These are phyloP conservation scores for Solanum medicagineum DNA, from an alignment of 257 asterid genomes.

Conservation along the genomic window DNA sequence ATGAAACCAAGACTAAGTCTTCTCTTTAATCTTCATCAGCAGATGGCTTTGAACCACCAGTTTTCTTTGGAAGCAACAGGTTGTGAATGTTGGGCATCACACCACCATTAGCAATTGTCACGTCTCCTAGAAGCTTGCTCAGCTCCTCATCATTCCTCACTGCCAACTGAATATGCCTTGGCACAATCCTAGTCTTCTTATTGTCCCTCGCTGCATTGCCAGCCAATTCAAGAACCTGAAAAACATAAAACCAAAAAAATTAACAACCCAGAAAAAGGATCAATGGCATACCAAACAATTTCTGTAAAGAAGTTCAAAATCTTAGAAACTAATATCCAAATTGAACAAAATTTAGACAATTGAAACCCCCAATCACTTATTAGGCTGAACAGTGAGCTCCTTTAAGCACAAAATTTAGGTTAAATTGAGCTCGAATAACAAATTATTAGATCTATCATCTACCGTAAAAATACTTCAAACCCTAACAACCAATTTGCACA, in stretches of 20 bases:
- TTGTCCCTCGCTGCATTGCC: conserved; percentile 12
- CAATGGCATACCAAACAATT: neutral
- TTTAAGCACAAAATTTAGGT: neutral
- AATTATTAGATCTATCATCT: too few relatives aligned
- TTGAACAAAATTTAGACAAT: too few relatives aligned
- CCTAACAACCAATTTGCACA: too few relatives aligned
- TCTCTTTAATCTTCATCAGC: conserved; percentile 1
- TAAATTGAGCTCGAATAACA: neutral
- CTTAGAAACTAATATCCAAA: too few relatives aligned
- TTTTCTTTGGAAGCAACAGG: conserved; percentile 8
- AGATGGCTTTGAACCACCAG: neutral
- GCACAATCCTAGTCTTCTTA: conserved; percentile 5
- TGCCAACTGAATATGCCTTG: conserved; percentile 8
- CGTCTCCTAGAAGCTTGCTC: conserved; percentile 7
- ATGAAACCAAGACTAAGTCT: too few relatives aligned
- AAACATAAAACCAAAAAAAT: neutral
- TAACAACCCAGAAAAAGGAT: neutral
- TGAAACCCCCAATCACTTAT: neutral
- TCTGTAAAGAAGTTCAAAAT: too few relatives aligned
- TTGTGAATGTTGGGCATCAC: conserved; percentile 13
- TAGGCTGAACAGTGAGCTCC: neutral
- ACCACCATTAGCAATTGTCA: conserved; percentile 6
- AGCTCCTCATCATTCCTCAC: conserved; percentile 7
- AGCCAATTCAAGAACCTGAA: conserved; percentile 4
- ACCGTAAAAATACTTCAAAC: too few relatives aligned